These are phyloP conservation scores for Circinella minor DNA, from an alignment of 371 early-diverging fungal genomes.

Conservation along the genomic window DNA sequence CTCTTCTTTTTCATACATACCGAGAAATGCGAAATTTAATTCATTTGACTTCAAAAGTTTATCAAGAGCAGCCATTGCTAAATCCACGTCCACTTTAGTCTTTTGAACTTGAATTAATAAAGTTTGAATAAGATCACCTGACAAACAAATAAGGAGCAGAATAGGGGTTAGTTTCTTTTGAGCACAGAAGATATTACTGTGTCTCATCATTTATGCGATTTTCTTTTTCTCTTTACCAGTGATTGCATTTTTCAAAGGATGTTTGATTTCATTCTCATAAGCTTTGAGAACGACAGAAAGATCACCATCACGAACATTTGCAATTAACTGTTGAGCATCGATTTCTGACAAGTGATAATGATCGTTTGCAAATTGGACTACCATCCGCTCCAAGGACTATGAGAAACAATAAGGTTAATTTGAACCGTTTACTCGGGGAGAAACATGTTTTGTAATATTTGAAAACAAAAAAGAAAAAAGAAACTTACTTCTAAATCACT, in stretches of 20 bases:
- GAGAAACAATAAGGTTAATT: background rate
- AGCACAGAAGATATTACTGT: no score
- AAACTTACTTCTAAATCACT: conserved; percentile 78
- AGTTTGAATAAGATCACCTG: conserved; percentile 81
- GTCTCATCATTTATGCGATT: no score
- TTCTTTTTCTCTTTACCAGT: conserved; percentile 23
- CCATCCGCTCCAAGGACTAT: conserved; percentile 89
- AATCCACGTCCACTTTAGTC: conserved; percentile 89
- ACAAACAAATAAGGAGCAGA: background rate
- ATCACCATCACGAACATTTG: conserved; percentile 75
- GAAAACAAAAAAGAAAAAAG: background rate
- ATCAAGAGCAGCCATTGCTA: conserved; percentile 93
- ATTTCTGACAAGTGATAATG: conserved; percentile 48
- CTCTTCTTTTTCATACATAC: conserved; percentile 18
- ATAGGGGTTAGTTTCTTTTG: no score
- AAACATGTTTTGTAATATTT: no score
- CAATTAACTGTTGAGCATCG: conserved; percentile 43
- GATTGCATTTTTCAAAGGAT: conserved; percentile 68
- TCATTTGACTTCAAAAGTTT: conserved; percentile 94
- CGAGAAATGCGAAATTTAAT: conserved; percentile 92
- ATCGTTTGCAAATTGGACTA: conserved; percentile 77
- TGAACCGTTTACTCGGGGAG: no score
- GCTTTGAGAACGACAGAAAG: conserved; percentile 76
- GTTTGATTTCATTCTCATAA: conserved; percentile 81
- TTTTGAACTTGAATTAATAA: conserved; percentile 92